Percentiles rank a stretch among this genome's conserved stretches.
phyloP scores from a whole-genome alignment of 139 green algal genomes.

The Gonium pectorale region DNA sequence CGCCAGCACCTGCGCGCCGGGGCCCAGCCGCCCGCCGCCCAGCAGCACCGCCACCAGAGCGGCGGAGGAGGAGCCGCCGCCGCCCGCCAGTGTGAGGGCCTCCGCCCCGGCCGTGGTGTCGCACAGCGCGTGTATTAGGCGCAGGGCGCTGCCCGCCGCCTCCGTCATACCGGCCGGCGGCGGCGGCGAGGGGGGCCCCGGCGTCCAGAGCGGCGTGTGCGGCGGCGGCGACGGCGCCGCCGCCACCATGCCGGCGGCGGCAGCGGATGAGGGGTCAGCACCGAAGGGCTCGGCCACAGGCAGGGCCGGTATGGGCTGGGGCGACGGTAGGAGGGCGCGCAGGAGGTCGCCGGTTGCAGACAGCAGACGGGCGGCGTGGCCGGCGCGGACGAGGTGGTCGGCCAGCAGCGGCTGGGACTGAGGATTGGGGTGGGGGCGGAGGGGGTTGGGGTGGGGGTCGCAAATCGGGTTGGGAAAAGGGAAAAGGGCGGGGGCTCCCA shows the following conservation, averaged over 20 bases:
- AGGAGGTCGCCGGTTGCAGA: slow-evolving; percentile 54
- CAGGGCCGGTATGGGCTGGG: neutral
- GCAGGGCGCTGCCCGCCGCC: slow-evolving; percentile 67
- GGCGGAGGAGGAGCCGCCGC: neutral
- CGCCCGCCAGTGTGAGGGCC: slow-evolving; percentile 61
- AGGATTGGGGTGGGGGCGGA: neutral
- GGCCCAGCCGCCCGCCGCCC: slow-evolving; percentile 61
- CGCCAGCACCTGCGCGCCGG: slow-evolving; percentile 69
- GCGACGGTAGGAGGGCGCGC: neutral
- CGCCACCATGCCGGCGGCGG: neutral
- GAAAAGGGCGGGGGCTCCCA: neutral
- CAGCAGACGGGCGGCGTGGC: slow-evolving; percentile 75
- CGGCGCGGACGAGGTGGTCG: slow-evolving; percentile 76
- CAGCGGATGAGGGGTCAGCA: neutral
- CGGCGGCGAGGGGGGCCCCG: neutral
- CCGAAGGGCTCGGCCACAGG: no score
- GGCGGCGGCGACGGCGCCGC: neutral
- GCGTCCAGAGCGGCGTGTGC: slow-evolving; percentile 34
- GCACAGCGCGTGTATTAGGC: slow-evolving; percentile 83
- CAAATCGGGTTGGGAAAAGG: no score
- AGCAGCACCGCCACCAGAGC: slow-evolving; percentile 61
- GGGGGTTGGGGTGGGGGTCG: neutral
- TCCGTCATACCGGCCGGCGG: neutral
- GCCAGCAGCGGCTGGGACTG: slow-evolving; percentile 67
- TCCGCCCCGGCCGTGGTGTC: slow-evolving; percentile 59